Percentiles rank a stretch among this genome's conserved stretches.
Evolutionary conservation across 495 filamentous ascomycete genomes (phyloP).

Genomic region (Terfezia boudieri): DNA sequence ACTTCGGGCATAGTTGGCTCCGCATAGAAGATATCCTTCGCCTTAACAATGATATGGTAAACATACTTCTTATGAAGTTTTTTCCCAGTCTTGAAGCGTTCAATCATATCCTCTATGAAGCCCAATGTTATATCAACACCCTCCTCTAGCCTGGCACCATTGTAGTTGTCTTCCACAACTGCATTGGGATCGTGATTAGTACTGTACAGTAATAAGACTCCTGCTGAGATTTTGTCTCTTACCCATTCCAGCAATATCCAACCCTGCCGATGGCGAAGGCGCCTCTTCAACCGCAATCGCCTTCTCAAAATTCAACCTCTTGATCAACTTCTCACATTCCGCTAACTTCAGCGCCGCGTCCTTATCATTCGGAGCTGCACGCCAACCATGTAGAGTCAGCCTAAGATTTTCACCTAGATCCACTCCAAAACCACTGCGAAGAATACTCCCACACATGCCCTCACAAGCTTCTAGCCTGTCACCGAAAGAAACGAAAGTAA

Average conservation of each 20-base stretch:
- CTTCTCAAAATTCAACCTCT: slow-evolving; percentile 70
- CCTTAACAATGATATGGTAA: slow-evolving; percentile 80
- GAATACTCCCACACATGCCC: not conserved
- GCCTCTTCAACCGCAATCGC: slow-evolving; percentile 88
- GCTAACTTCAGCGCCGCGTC: slow-evolving; percentile 73
- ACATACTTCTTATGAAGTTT: slow-evolving; percentile 90
- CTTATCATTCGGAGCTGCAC: slow-evolving; percentile 51
- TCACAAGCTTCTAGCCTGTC: not conserved
- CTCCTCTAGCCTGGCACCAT: slow-evolving; percentile 53
- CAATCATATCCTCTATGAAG: slow-evolving; percentile 91
- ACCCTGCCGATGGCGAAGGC: slow-evolving; percentile 68
- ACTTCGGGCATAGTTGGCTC: slow-evolving; percentile 97
- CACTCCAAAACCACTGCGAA: not conserved
- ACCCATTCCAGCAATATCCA: slow-evolving; percentile 65
- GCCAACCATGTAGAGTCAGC: not conserved
- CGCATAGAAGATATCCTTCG: slow-evolving; percentile 68
- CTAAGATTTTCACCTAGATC: not conserved
- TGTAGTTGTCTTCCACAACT: slow-evolving; percentile 57
- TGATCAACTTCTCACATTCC: slow-evolving; percentile 83
- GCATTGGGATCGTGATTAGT: not conserved
- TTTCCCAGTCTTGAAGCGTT: slow-evolving; percentile 89
- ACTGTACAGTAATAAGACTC: not conserved
- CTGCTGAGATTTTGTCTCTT: not conserved
- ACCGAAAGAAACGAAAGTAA: not conserved
- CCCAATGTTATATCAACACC: slow-evolving; percentile 63